Base-by-base conservation (phyloP, 805 yeast species). In the Ogataea pignaliae region DNA sequence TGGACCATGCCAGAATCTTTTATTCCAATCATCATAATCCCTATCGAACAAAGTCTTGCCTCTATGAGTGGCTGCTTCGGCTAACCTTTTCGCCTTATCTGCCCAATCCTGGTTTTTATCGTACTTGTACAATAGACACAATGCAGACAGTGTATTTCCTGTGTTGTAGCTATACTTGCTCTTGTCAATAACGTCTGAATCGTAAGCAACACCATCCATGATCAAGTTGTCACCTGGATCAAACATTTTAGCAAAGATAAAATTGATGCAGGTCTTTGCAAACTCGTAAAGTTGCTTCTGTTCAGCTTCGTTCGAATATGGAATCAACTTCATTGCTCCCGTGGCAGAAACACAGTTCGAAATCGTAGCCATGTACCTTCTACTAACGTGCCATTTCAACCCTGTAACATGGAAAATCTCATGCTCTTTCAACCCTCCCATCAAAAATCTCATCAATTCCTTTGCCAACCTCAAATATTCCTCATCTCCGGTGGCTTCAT, bases 271-370 rank as follows among this genome's bases (percentile, higher is more conserved):
- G 50, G 69, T 70, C 39, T 70, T 69, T 18, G 84, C 87, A 65
- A 78, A 82, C 35, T 75, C 71, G 41, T 79, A 57, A 56, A 79
- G 75, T n/a, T 54, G 53, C 13, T 37, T 18, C 37, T 52, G 47
- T 39, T 54, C 52, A n/a, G 45, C 49, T 17, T 69, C 61, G 7
- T 81, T 77, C 30, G 77, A 68, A 52, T 72, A 75, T 51, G 69
- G 72, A 33, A 84, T 75, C 44, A 81, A 57, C 58, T 78, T 75
- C 52, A 81, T 67, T 39, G 80, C 77, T 6, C 80, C 79, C 48
- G 79, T 70, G 3, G 88, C 88, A 12, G 74, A 73, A 56, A 81
- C 88, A 29, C 83, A 79, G 3, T 85, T 83, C 29, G 87, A 78
- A 52, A 85, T 81, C 12, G 88, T 72, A 55, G 82, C 78, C 55